Conservation (phyloP, 1,139 yeast genomes). For the Saccharomyces hybrid region DNA sequence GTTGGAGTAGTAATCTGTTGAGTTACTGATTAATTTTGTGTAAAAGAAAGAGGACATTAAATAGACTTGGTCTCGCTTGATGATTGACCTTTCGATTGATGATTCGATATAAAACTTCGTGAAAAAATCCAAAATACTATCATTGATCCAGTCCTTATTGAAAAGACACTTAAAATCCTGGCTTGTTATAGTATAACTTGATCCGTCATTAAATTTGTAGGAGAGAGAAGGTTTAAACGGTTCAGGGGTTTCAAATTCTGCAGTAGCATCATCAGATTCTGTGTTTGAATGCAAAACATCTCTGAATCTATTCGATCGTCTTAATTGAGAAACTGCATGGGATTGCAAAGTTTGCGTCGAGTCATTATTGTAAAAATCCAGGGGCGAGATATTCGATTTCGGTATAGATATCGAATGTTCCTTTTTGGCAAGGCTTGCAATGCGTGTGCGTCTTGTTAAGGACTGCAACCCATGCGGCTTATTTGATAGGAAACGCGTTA, state of each 20-base stretch:
- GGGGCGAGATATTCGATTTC: background rate
- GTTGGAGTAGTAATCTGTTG: slow-evolving; percentile 46
- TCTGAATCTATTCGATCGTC: slow-evolving; percentile 6
- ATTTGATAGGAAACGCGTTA: background rate
- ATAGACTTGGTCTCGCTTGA: slow-evolving; percentile 38
- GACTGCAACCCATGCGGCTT: background rate
- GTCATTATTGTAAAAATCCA: background rate
- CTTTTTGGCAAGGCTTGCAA: background rate
- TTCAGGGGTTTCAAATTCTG: slow-evolving; percentile 48
- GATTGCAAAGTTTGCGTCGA: background rate
- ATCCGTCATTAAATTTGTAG: slow-evolving; percentile 43
- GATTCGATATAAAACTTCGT: slow-evolving; percentile 48
- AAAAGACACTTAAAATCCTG: slow-evolving; percentile 63
- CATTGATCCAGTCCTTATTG: slow-evolving; percentile 71
- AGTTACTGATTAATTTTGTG: slow-evolving; percentile 47
- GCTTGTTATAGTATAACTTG: slow-evolving; percentile 44
- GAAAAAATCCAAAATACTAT: slow-evolving; percentile 64
- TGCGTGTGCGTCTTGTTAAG: background rate
- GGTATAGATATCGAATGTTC: background rate
- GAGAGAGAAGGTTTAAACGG: slow-evolving; percentile 48
- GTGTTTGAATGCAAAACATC: slow-evolving; percentile 1
- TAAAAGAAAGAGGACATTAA: slow-evolving; percentile 82
- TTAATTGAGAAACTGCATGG: slow-evolving; percentile 5
- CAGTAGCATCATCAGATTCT: slow-evolving; percentile 48
- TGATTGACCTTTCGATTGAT: slow-evolving; percentile 22